A percentile compares a stretch with the other conserved stretches of the same genome.
Evolutionary conservation across 2,329 filamentous ascomycete species (phyloP).

Genomic region (Nemania sp.): DNA sequence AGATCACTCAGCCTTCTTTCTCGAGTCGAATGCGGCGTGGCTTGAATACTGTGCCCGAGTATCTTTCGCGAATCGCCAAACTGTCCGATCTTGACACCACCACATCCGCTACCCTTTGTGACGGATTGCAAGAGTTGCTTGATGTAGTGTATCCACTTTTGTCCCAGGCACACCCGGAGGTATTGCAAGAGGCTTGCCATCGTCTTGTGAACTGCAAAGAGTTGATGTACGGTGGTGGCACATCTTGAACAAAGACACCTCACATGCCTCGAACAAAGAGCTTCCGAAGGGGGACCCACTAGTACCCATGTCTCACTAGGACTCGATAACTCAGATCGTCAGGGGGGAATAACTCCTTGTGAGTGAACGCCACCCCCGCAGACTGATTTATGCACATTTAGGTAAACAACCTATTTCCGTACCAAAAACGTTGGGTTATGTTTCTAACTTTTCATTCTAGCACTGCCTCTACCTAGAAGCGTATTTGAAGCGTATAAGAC

Average conservation of each 20-base stretch:
- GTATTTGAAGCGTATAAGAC: too few relatives aligned
- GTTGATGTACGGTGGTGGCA: conserved; percentile 48
- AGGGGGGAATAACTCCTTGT: too few relatives aligned
- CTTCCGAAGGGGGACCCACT: background rate
- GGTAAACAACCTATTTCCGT: background rate
- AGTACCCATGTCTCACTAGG: background rate
- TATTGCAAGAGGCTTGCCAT: conserved; percentile 80
- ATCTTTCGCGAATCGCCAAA: conserved; percentile 73
- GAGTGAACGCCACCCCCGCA: background rate
- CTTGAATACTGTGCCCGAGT: conserved; percentile 55
- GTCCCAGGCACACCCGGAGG: conserved; percentile 68
- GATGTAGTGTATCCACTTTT: conserved; percentile 59
- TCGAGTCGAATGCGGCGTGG: conserved; percentile 40
- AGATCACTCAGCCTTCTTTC: conserved; percentile 60
- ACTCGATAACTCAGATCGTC: conserved; percentile 3
- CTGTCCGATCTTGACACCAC: conserved; percentile 77
- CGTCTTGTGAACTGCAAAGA: conserved; percentile 78
- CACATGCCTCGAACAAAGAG: background rate
- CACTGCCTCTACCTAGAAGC: background rate
- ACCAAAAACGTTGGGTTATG: background rate
- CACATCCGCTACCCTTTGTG: conserved; percentile 74
- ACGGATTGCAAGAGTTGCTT: conserved; percentile 60
- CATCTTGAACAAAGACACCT: conserved; percentile 37
- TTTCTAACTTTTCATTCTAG: background rate
- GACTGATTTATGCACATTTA: background rate